phyloP scores from a whole-genome alignment of 2,329 filamentous ascomycete genomes.

The Ploettnerulaceae sp. region DNA sequence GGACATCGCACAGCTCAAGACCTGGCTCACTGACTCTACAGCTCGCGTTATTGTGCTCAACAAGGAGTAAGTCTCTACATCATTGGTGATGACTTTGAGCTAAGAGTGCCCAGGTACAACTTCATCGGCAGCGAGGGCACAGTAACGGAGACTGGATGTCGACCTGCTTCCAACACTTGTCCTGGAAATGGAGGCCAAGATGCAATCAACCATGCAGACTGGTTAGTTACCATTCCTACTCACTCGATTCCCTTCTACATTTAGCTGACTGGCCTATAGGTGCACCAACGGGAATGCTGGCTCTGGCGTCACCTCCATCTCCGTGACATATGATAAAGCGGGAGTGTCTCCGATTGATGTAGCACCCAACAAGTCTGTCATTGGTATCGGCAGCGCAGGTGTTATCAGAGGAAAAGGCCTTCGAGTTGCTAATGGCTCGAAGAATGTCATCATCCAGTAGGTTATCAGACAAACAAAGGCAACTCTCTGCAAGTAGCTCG shows the following conservation, averaged over 20 bases:
- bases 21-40: conserved; percentile 50
- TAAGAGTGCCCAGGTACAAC: conserved; percentile 39
- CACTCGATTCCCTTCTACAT: too few species aligned
- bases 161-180: conserved; percentile 49
- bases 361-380: conserved; percentile 29
- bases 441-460: conserved; percentile 23
- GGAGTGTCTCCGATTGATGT: conserved; percentile 25
- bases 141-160: conserved; percentile 42
- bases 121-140: conserved; percentile 45
- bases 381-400: conserved; percentile 27
- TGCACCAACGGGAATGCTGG: too few species aligned
- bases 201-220: conserved; percentile 49
- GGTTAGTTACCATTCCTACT: neutral
- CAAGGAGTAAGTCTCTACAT: conserved; percentile 36
- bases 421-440: conserved; percentile 25
- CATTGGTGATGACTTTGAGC: neutral
- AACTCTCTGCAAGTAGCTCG: too few species aligned
- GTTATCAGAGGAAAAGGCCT: conserved; percentile 31
- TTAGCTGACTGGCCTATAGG: too few species aligned
- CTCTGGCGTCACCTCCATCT: too few species aligned
- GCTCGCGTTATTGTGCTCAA: conserved; percentile 55
- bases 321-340: conserved; percentile 27
- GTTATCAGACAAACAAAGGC: too few species aligned
- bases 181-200: conserved; percentile 38
- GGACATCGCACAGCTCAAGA: conserved; percentile 50